Evolutionary conservation across 2,329 filamentous ascomycete genomes (phyloP), one percentile per base, ranked within the genome.

Genomic region (Penicillium capsulatum): DNA sequence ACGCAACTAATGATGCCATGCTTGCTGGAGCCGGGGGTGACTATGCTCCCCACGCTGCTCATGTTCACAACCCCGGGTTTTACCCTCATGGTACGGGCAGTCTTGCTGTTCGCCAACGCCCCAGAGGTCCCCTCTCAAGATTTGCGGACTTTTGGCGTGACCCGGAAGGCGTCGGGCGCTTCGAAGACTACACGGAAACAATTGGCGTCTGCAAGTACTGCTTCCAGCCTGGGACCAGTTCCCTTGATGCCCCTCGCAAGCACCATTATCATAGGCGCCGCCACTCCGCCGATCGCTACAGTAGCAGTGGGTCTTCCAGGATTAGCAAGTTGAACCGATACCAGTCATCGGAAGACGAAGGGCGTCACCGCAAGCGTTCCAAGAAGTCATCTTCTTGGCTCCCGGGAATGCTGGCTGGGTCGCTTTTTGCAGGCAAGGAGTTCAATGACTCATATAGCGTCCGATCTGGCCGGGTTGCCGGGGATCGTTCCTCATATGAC

Each of bases 151-250:
- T 74, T 68, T 81, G 75, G 75, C 79, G 72, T 55, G 80, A 77
- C 45, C 72, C 78, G 1, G 78, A 83, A 46, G 80, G 79, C n/a
- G 77, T 83, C 1, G 73, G 72, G 13, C 75, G 75, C 55, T 83
- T 80, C 65, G 80, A 83, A 59, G 79, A 82, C 55, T 83, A 83
- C 53, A 82, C 79, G 1, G 78, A 83, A 60, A 75, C 76, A 43
- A 82, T 81, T 50, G 80, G 80, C 15, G 75, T 83, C 2, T 83
- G 80, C 64, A 79, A 74, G 47, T 68, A 80, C 50, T 83, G 80
- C 57, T 83, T 83, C 53, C 78, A 81, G 44, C 79, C 79, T 5
- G 69, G 73, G 7, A 75, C 74, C 11, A 73, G 69, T 3, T 71
- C 75, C 3, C 58, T 64, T 43, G 72, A 81, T 55, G 80, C 79